Base-by-base conservation (phyloP, 208 protist genomes). In the Plasmodiophora brassicae region DNA sequence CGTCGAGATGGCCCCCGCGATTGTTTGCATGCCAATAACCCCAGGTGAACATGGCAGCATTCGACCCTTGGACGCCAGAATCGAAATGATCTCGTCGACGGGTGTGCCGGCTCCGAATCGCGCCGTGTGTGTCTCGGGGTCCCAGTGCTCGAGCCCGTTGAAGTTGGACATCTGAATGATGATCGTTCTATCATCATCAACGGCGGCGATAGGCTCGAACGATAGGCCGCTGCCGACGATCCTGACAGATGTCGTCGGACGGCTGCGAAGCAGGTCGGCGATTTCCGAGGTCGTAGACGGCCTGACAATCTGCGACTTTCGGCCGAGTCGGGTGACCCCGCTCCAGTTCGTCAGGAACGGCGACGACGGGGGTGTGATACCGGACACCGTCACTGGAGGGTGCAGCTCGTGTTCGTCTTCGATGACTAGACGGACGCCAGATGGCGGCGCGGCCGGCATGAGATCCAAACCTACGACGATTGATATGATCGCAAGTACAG, bases 1-100 rank as follows among this genome's bases (percentile, higher is more conserved):
- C 5, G 65, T 78, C 10, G 32, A 44, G 41, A 78, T 32, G 41
- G 14, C 5, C n/a, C 65, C 65, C 10, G 65, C 65, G 10, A 78
- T 5, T 14, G 65, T 78, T 32, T 78, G 65, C 5, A 78, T 78
- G 5, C 65, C 65, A 78, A 78, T 78, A 78, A 78, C 65, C 32
- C 65, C 65, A 78, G 65, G 65, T 36, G 65, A 78, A 38, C 5
- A 5, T 38, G 65, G n/a, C 14, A 78, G 32, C 65, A 78, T 78
- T 5, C 32, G n/a, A 5, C 14, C 65, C 20, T 78, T 5, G 5
- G 5, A n/a, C 32, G 65, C 20, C 5, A 78, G n/a, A n/a, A 32
- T 38, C n/a, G 5, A 8, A 38, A 78, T 78, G 14, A 32, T 38
- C 14, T 8, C 20, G 65, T 78, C 65, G 41, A 78, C 65, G 41